Base-by-base conservation (phyloP, 2,329 filamentous ascomycete species). In the Dryadomyces quercus-mongolicae region DNA sequence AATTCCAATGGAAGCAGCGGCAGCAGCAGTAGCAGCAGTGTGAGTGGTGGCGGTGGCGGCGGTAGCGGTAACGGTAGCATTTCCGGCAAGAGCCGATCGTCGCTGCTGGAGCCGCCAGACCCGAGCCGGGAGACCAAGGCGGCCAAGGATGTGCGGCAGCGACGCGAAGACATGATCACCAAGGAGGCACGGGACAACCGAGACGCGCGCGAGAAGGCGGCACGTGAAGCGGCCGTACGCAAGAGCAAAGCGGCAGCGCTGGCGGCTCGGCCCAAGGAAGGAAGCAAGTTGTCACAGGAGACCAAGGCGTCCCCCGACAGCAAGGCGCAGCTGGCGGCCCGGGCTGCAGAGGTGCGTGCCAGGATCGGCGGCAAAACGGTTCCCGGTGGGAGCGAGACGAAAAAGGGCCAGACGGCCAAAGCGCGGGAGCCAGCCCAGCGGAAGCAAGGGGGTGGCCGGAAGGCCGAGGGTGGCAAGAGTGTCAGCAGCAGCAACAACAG, bases 281-380 rank as follows among this genome's bases (percentile, higher is more conserved):
- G 52, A 45, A 59, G 59, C 54, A 59, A 59, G 48, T 55, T 59
- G 36, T 52, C 52, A 16, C 53, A 56, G 25, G 58, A 57, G 51
- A 56, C 54, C 5, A 52, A 40, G 55, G 36, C 55, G 1, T 56
- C 57, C 25, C 55, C 57, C 13, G 58, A 42, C 20, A 38, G 34
- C 49, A n/a, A 51, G 15, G 25, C 5, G 3, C 10, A 25, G 8
- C 20, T 9, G 44, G 10, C 7, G n/a, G 36, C n/a, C 2, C 34
- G n/a, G 46, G 22, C n/a, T 3, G 22, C 10, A 9, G 36, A 22
- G 12, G 22, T 40, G 7, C 20, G 49, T 20, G 15, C 36, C 9
- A 21, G 21, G 18, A 25, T 20, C 18, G 31, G 31, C 51, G 21
- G 21, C 13, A 47, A 46, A 15, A 16, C n/a, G 25, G 8, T 31